Base-by-base conservation (phyloP, 495 filamentous ascomycete genomes). In the Penicillium goetzii region DNA sequence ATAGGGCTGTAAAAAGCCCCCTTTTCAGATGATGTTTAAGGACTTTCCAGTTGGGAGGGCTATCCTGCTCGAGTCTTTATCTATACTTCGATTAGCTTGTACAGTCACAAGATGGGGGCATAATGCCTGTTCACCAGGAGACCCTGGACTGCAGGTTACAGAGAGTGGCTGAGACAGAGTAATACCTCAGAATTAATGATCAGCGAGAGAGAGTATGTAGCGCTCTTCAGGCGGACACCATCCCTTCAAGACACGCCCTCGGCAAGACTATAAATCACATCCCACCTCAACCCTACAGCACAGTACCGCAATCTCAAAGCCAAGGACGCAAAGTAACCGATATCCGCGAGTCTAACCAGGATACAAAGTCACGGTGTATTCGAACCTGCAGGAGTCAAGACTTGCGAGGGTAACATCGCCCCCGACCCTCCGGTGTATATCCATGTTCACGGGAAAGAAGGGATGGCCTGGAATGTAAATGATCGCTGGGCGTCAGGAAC, bases 391-490 rank as follows among this genome's bases (percentile, higher is more conserved):
- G 14, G 28, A 28, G 21, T 15, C 11, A 11, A 45, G 19, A 21
- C 41, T 23, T 10, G 41, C 23, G 57, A 63, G 36, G 56, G 55
- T 51, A 56, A n/a, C 32, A 32, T 54, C 32, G 28, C 4, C 21
- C 47, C 50, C 30, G 26, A n/a, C 21, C 50, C 50, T 11, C 19
- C 21, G 23, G 12, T 50, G 23, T 28, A 34, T 54, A 32, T 32
- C 32, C 28, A 33, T 54, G 51, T 11, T 21, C n/a, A 21, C 15
- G 32, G 51, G n/a, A 21, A 34, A 19, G 28, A 19, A 32, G 51
- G 51, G 26, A 33, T 54, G 28, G 26, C 19, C 30, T 58, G 60
- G 63, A 63, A 63, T 62, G 60, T 62, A 43, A 51, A 38, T 26
- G 53, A 62, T 57, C 60, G 53, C 19, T 53, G 36, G 32, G 25